A percentile compares a stretch with the other conserved stretches of the same genome.
phyloP scores from a whole-genome alignment of 2,329 filamentous ascomycete species.

The Ophiostoma sp. region DNA sequence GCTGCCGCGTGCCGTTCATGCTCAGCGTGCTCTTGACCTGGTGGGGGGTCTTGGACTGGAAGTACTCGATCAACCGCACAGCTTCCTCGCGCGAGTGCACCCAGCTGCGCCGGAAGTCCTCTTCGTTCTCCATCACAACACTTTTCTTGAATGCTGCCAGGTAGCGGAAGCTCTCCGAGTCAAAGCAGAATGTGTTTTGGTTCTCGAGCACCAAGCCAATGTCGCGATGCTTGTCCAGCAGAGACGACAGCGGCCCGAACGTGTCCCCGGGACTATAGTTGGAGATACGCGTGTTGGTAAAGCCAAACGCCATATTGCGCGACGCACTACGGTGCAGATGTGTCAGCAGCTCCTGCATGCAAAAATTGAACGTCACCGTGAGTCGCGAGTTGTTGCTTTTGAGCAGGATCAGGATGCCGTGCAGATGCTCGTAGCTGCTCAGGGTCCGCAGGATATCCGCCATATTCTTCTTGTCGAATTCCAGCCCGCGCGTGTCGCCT shows the following conservation, averaged over 20 bases:
- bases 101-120: constrained; percentile 37
- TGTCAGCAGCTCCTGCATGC: constrained; percentile 38
- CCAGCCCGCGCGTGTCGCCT: constrained; percentile 37
- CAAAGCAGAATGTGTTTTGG: constrained; percentile 39
- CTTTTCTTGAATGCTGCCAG: constrained; percentile 36
- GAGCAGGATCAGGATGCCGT: constrained; percentile 40
- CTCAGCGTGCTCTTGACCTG: constrained; percentile 36
- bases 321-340: constrained; percentile 37
- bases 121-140: constrained; percentile 31
- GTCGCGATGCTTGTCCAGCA: constrained; percentile 32
- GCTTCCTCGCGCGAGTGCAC: constrained; percentile 33
- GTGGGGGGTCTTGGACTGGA: constrained; percentile 32
- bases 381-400: constrained; percentile 38
- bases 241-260: constrained; percentile 32
- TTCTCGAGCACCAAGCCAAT: constrained; percentile 32
- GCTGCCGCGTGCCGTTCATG: constrained; percentile 35
- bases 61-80: constrained; percentile 32
- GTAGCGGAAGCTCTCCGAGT: constrained; percentile 41
- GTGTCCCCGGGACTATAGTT: constrained; percentile 41
- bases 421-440: constrained; percentile 34
- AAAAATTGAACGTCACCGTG: constrained; percentile 37
- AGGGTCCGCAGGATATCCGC: constrained; percentile 36
- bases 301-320: constrained; percentile 40
- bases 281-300: constrained; percentile 39
- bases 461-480: constrained; percentile 38